A percentile compares a stretch with the other conserved stretches of the same genome.
phyloP scores from a whole-genome alignment of 768 basidiomycete species.

The Clitopilus hobsonii region DNA sequence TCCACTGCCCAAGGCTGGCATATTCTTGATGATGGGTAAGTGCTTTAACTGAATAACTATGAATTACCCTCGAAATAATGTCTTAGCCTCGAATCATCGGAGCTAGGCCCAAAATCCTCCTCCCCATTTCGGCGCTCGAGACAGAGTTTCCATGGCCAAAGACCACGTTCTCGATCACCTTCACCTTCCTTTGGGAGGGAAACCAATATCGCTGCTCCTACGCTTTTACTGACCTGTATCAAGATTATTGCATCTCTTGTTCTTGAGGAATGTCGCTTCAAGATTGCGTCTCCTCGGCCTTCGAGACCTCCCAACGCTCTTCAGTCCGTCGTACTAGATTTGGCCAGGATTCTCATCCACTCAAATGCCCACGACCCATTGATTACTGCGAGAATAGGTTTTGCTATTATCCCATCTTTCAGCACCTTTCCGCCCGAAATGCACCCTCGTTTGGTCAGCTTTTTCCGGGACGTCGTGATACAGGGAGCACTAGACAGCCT shows the following conservation, averaged over 20 bases:
- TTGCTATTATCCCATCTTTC: conserved; percentile 73
- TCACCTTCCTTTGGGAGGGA: conserved; percentile 42
- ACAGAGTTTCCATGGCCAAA: conserved; percentile 34
- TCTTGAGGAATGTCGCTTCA: conserved; percentile 68
- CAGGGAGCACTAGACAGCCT: conserved; percentile 49
- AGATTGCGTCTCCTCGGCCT: conserved; percentile 53
- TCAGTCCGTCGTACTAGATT: conserved; percentile 68
- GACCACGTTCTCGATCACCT: conserved; percentile 47
- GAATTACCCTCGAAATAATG: neutral
- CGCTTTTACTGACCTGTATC: conserved; percentile 56
- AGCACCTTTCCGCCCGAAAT: conserved; percentile 60
- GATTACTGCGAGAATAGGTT: conserved; percentile 54
- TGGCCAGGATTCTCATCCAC: conserved; percentile 63
- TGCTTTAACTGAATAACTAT: neutral
- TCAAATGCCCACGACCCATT: conserved; percentile 46
- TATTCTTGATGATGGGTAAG: conserved; percentile 55
- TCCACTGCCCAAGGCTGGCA: conserved; percentile 55
- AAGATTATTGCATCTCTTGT: conserved; percentile 60
- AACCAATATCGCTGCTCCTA: conserved; percentile 33
- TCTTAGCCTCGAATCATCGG: conserved; percentile 11
- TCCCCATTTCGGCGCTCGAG: conserved; percentile 44
- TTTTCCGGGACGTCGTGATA: conserved; percentile 63
- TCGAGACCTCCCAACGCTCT: conserved; percentile 69
- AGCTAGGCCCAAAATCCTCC: conserved; percentile 21
- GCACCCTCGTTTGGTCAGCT: conserved; percentile 56